Conservation (phyloP, 2,329 filamentous ascomycete species). For the Fusarium sp. region DNA sequence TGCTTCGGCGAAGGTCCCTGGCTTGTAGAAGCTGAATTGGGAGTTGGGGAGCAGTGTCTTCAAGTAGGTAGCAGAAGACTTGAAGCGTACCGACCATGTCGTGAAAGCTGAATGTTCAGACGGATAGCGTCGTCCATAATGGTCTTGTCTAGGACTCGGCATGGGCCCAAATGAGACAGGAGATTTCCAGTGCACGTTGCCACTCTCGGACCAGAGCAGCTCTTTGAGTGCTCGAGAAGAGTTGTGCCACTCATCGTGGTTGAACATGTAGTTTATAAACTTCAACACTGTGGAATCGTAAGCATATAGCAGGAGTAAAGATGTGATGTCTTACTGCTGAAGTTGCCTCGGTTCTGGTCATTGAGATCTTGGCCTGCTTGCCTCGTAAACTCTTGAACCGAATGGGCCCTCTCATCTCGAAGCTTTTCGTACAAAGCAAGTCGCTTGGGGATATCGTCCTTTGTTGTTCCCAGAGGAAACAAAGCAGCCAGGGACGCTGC, state of each 20-base stretch:
- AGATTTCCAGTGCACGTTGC: constrained; percentile 19
- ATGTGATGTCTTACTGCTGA: constrained; percentile 54
- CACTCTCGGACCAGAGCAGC: constrained; percentile 25
- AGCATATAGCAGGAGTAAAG: neutral
- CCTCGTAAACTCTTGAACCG: constrained; percentile 68
- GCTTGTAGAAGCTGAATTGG: constrained; percentile 55
- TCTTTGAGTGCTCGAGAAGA: constrained; percentile 28
- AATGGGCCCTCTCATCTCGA: constrained; percentile 66
- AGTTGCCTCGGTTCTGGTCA: constrained; percentile 46
- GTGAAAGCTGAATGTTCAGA: constrained; percentile 50
- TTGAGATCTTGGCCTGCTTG: constrained; percentile 60
- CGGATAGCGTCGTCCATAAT: neutral
- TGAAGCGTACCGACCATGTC: constrained; percentile 62
- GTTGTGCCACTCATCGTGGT: constrained; percentile 38
- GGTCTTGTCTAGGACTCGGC: constrained; percentile 37
- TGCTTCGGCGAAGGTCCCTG: constrained; percentile 57
- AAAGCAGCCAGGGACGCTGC: constrained; percentile 68
- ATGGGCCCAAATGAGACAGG: constrained; percentile 43
- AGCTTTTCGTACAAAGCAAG: constrained; percentile 69
- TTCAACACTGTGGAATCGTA: constrained; percentile 5
- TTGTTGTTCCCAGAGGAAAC: constrained; percentile 58
- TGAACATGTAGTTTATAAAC: constrained; percentile 34
- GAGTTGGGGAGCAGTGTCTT: constrained; percentile 59
- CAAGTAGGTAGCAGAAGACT: constrained; percentile 60
- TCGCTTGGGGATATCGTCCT: constrained; percentile 62